A percentile compares a stretch with the other conserved stretches of the same genome.
Evolutionary conservation across 1,284 basidiomycete species (phyloP).

Genomic region (Neolentinus lepideus): DNA sequence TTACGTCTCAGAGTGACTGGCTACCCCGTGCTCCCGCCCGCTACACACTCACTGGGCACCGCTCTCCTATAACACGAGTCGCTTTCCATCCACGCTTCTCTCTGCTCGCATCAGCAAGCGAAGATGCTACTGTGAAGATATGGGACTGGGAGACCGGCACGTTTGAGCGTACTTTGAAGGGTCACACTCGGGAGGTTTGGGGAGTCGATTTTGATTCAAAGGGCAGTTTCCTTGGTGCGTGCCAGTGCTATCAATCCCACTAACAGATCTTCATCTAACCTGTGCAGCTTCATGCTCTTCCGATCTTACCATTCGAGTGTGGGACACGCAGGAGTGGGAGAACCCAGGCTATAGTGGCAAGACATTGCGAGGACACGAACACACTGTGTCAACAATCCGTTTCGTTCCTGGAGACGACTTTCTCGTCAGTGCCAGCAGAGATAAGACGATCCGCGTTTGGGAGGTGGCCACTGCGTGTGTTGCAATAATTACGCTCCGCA

Average conservation of each 20-base stretch:
- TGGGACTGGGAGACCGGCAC: constrained; percentile 97
- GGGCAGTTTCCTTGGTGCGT: constrained; percentile 72
- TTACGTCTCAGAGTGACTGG: constrained; percentile 66
- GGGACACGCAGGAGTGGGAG: constrained; percentile 87
- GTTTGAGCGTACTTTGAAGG: constrained; percentile 86
- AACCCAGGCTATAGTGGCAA: constrained; percentile 47
- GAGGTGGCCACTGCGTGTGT: constrained; percentile 78
- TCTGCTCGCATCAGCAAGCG: constrained; percentile 77
- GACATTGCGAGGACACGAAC: constrained; percentile 87
- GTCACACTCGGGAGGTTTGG: constrained; percentile 84
- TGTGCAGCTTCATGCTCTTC: constrained; percentile 77
- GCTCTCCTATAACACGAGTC: constrained; percentile 70
- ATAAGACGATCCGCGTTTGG: constrained; percentile 83
- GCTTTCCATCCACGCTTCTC: constrained; percentile 88
- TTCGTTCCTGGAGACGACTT: constrained; percentile 83
- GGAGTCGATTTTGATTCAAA: constrained; percentile 87
- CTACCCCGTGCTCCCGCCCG: constrained; percentile 75
- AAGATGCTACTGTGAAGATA: constrained; percentile 85
- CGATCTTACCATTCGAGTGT: constrained; percentile 87
- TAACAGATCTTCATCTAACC: not conserved
- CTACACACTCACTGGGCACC: constrained; percentile 77
- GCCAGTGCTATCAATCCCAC: not conserved
- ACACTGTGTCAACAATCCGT: constrained; percentile 78
- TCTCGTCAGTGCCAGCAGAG: constrained; percentile 81
- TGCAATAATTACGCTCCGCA: not conserved